Evolutionary conservation across 1,284 basidiomycete genomes (phyloP), one percentile per base, ranked within the genome.

Genomic region (Marasmius fiardii): DNA sequence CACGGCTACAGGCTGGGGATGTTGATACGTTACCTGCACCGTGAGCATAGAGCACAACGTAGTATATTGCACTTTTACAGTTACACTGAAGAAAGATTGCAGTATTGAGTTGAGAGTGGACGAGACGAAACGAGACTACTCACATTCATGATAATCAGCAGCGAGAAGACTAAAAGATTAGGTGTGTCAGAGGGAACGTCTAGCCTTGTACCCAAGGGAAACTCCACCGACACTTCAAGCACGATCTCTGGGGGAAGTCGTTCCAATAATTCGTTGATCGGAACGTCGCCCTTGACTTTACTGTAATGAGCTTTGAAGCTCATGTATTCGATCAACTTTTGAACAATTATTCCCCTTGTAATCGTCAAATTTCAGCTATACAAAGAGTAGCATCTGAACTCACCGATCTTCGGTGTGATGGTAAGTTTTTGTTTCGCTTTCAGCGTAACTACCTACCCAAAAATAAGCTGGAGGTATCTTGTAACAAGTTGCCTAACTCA

Each of bases 241-340:
- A 88, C 87, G 26, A 94, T 81, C 69, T 93, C 92, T 2, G 90
- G 89, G 0, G 83, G 82, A 56, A 94, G 81, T 18, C 90, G 78
- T 58, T 92, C 89, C 65, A 81, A 74, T 60, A 92, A 88, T 58
- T 93, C 90, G 18, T 77, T 71, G 1, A 79, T 64, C 0, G 91
- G 90, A 20, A 92, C 74, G 44, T 91, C 88, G 60, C 88, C 85
- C 59, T 85, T 88, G 1, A 77, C 74, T 14, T 76, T 74, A 55
- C 84, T 79, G 66, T 91, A 90, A 57, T 86, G 74, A 0, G 82
- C 75, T 71, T 89, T 91, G 78, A 90, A 93, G 53, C 81, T 73
- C 70, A 94, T 84, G 65, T 92, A 94, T 67, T 94, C 92, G 39
- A 88, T 77, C 31, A 93, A 75, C 65, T 91, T 93, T 68, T 93